Evolutionary conservation across 257 asterid genomes (phyloP).

Genomic region (Craterostigma plantagineum): DNA sequence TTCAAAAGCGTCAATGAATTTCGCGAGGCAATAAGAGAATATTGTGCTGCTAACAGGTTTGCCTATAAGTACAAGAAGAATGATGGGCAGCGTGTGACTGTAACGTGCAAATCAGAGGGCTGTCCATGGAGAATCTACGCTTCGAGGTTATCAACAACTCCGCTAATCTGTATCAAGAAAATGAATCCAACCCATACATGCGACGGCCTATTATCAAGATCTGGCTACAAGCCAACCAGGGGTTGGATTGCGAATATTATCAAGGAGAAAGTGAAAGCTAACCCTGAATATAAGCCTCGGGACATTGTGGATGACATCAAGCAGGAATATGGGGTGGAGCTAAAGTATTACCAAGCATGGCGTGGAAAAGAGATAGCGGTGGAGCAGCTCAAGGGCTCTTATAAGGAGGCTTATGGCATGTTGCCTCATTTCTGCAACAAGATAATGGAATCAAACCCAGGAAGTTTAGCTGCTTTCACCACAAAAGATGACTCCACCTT

Average conservation of each 20-base stretch:
- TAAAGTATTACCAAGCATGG: slow-evolving; percentile 98
- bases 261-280: slow-evolving; percentile 75
- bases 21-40: slow-evolving; percentile 83
- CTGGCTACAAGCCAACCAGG: slow-evolving; percentile 83
- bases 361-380: slow-evolving; percentile 95
- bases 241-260: slow-evolving; percentile 96
- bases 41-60: slow-evolving; percentile 81
- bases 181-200: slow-evolving; percentile 89
- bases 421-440: slow-evolving; percentile 72
- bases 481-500: slow-evolving; percentile 90
- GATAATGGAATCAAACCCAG: slow-evolving; percentile 88
- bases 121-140: slow-evolving; percentile 99
- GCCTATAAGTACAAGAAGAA: slow-evolving; percentile 93
- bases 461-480: slow-evolving; percentile 82
- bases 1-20: slow-evolving; percentile 90
- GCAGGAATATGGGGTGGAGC: slow-evolving; percentile 77
- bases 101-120: slow-evolving; percentile 87
- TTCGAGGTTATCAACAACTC: slow-evolving; percentile 86
- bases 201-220: slow-evolving; percentile 40
- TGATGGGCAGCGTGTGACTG: slow-evolving; percentile 95
- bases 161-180: slow-evolving; percentile 87
- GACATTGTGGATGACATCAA: slow-evolving; percentile 87
- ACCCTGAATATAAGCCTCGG: slow-evolving; percentile 84
- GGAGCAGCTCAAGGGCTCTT: slow-evolving; percentile 99
- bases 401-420: slow-evolving; percentile 85